These are phyloP conservation scores for Cladorrhinum samala DNA, from an alignment of 495 filamentous ascomycete species.

Conservation along the genomic window DNA sequence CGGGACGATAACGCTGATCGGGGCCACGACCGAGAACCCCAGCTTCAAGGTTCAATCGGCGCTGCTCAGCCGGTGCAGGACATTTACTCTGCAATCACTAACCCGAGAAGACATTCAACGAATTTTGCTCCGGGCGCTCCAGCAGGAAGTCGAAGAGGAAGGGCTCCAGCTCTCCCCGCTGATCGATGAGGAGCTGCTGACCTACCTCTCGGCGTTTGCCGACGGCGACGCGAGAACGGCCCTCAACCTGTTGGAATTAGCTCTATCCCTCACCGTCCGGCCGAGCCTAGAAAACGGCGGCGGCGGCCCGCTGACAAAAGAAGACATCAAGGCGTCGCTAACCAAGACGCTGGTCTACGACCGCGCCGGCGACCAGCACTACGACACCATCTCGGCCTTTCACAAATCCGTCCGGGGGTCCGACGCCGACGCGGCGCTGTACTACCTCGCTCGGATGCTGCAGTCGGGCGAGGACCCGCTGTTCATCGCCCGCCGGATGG, in stretches of 20 bases:
- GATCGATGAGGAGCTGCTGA: conserved; percentile 69
- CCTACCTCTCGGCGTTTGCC: conserved; percentile 75
- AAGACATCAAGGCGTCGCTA: conserved; percentile 67
- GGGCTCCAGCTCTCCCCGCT: conserved; percentile 42
- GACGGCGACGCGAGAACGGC: conserved; percentile 91
- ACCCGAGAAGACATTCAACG: conserved; percentile 59
- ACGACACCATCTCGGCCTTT: conserved; percentile 92
- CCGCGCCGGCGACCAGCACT: conserved; percentile 90
- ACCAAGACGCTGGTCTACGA: conserved; percentile 94
- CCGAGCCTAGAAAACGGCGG: conserved; percentile 15
- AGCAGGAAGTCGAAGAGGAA: conserved; percentile 41
- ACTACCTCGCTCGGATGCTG: conserved; percentile 95
- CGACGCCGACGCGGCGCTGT: conserved; percentile 78
- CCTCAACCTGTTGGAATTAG: conserved; percentile 85
- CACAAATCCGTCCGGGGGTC: conserved; percentile 91
- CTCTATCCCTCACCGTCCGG: conserved; percentile 51
- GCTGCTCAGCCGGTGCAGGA: conserved; percentile 80
- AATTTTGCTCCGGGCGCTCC: conserved; percentile 70
- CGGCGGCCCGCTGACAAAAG: conserved; percentile 43
- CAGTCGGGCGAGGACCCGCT: conserved; percentile 90
- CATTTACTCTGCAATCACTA: conserved; percentile 76
- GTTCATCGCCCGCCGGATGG: conserved; percentile 83
- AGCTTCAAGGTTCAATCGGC: conserved; percentile 90
- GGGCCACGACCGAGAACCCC: conserved; percentile 95
- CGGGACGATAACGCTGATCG: conserved; percentile 85